phyloP scores from a whole-genome alignment of 1,284 basidiomycete species.

The Stygiomarasmius scandens region DNA sequence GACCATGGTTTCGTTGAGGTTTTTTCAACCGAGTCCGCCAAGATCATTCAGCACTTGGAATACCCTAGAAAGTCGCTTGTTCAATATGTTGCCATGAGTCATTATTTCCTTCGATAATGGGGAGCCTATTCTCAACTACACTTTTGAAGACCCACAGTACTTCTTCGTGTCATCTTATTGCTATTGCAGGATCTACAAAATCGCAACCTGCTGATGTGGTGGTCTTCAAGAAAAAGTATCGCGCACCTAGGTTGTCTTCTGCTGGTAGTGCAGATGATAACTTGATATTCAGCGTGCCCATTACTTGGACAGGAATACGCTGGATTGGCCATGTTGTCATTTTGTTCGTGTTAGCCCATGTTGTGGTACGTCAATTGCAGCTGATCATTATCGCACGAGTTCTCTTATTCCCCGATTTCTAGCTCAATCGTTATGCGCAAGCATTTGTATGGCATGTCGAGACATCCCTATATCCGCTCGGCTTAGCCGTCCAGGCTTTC shows the following conservation, averaged over 20 bases:
- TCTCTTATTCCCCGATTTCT: background rate
- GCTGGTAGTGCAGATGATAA: too few relatives aligned
- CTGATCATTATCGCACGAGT: background rate
- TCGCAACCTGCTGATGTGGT: background rate
- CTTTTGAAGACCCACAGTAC: background rate
- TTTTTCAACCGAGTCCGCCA: background rate
- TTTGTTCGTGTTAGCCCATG: too few relatives aligned
- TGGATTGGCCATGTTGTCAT: too few relatives aligned
- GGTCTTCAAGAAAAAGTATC: slow-evolving; percentile 1
- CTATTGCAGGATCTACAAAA: slow-evolving; percentile 1
- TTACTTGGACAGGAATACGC: too few relatives aligned
- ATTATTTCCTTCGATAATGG: background rate
- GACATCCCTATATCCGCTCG: background rate
- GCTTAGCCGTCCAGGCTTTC: background rate
- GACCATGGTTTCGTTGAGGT: background rate
- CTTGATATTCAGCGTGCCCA: too few relatives aligned
- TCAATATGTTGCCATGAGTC: background rate
- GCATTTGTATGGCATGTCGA: background rate
- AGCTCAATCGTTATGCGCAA: background rate
- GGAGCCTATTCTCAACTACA: background rate
- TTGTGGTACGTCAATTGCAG: background rate
- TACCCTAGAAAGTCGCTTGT: background rate
- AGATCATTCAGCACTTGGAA: background rate
- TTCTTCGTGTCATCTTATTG: background rate
- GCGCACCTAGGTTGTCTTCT: too few relatives aligned